phyloP scores from a whole-genome alignment of 306 rosid genomes.

The Fragaria ananassa region DNA sequence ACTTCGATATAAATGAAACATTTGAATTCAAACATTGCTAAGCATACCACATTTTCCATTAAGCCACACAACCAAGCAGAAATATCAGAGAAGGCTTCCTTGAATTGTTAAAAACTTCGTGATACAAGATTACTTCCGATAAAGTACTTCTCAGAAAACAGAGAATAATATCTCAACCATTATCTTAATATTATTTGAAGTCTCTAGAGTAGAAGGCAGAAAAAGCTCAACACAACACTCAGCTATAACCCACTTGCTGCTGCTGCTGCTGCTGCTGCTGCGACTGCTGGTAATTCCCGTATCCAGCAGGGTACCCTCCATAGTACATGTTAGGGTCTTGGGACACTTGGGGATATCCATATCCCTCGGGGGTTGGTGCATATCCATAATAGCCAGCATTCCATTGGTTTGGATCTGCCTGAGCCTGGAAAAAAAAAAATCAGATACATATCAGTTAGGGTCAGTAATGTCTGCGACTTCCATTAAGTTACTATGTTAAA shows the following conservation, averaged over 20 bases:
- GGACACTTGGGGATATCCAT: conserved; percentile 70
- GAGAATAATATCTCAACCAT: conserved; percentile 10
- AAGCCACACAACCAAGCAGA: too few relatives aligned
- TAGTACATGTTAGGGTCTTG: conserved; percentile 85
- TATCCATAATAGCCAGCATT: conserved; percentile 79
- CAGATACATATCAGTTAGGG: background rate
- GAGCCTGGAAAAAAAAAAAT: conserved; percentile 36
- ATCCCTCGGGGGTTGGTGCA: conserved; percentile 67
- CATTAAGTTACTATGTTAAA: background rate
- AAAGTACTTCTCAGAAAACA: conserved; percentile 6
- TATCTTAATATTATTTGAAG: conserved; percentile 24
- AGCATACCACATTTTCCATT: too few relatives aligned
- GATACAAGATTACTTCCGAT: background rate
- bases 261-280: conserved; percentile 49
- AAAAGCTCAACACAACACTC: conserved; percentile 18
- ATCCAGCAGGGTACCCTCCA: conserved; percentile 73
- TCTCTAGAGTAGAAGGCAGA: conserved; percentile 8
- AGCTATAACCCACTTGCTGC: conserved; percentile 76
- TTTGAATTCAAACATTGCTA: too few relatives aligned
- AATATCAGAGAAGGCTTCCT: too few relatives aligned
- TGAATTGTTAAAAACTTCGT: too few relatives aligned
- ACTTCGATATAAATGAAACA: too few relatives aligned
- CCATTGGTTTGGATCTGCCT: conserved; percentile 71
- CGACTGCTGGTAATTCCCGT: conserved; percentile 63
- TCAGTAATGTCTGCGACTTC: background rate